Conservation (phyloP, 2,329 filamentous ascomycete genomes). For the Microsporum audouinii region DNA sequence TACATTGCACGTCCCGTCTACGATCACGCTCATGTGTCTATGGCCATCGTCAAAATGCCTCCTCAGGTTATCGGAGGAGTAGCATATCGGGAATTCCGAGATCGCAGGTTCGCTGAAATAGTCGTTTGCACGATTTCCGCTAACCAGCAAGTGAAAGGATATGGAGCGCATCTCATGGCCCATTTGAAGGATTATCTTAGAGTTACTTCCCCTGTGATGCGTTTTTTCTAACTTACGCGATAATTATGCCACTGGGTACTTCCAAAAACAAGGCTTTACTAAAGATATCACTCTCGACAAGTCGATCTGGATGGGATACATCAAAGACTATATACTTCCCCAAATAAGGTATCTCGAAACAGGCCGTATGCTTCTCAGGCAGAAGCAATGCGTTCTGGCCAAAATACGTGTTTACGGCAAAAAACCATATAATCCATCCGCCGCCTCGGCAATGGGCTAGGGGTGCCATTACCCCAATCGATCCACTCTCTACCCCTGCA, state of each 20-base stretch:
- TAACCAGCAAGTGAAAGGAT: constrained; percentile 97
- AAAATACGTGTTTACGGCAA: constrained; percentile 89
- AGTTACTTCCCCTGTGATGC: constrained; percentile 91
- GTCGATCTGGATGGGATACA: constrained; percentile 96
- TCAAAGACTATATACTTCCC: constrained; percentile 98
- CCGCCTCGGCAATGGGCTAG: constrained; percentile 80
- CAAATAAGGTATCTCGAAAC: constrained; percentile 87
- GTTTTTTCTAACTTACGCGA: constrained; percentile 95
- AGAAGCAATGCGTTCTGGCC: constrained; percentile 87
- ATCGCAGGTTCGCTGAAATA: constrained; percentile 88
- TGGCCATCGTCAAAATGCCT: constrained; percentile 94
- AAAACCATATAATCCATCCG: constrained; percentile 69
- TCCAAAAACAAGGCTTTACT: constrained; percentile 98
- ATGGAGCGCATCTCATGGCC: constrained; percentile 94
- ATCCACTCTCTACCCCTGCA: constrained; percentile 74
- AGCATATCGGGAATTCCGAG: constrained; percentile 88
- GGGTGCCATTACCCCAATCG: constrained; percentile 57
- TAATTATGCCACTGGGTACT: constrained; percentile 97
- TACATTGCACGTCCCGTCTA: constrained; percentile 97
- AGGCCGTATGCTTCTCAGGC: constrained; percentile 88
- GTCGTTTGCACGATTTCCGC: constrained; percentile 97
- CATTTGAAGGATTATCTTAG: constrained; percentile 98
- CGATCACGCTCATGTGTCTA: constrained; percentile 87
- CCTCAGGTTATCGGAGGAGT: constrained; percentile 88
- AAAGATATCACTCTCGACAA: constrained; percentile 93